Percentiles rank a stretch among this genome's conserved stretches.
Conservation (phyloP, 805 yeast genomes). For the Lipomyces yamadae region DNA sequence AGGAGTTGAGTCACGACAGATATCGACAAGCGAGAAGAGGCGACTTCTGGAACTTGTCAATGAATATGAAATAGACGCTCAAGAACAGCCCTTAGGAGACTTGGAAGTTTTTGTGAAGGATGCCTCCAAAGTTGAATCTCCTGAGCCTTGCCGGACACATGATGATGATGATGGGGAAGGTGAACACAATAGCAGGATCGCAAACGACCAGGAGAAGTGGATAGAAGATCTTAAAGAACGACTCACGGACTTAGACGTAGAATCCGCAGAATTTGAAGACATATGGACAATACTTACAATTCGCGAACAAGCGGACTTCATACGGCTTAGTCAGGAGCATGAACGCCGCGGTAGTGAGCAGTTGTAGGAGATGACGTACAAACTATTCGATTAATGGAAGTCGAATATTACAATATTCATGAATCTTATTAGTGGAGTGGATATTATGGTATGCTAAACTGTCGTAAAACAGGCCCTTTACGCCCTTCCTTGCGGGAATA, state of each 20-base stretch:
- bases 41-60: slow-evolving; percentile 28
- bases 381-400: background rate
- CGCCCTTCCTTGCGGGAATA: background rate
- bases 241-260: slow-evolving; percentile 29
- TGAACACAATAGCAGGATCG: background rate
- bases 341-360: slow-evolving; percentile 2
- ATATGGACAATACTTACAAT: slow-evolving; percentile 33
- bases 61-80: slow-evolving; percentile 32
- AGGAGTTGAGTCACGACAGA: slow-evolving; percentile 1
- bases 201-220: slow-evolving; percentile 18
- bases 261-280: slow-evolving; percentile 31
- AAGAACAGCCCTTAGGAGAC: slow-evolving; percentile 31
- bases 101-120: slow-evolving; percentile 10
- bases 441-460: background rate
- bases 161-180: slow-evolving; percentile 20
- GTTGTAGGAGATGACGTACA: background rate
- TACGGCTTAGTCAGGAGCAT: slow-evolving; percentile 23
- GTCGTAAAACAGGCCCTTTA: background rate
- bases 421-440: background rate
- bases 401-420: background rate
- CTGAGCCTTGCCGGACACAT: background rate
- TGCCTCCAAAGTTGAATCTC: background rate
- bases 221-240: slow-evolving; percentile 25
- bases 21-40: slow-evolving; percentile 17
- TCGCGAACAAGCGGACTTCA: slow-evolving; percentile 34